Conservation (phyloP, 805 yeast species). For the Candida manassasensis region DNA sequence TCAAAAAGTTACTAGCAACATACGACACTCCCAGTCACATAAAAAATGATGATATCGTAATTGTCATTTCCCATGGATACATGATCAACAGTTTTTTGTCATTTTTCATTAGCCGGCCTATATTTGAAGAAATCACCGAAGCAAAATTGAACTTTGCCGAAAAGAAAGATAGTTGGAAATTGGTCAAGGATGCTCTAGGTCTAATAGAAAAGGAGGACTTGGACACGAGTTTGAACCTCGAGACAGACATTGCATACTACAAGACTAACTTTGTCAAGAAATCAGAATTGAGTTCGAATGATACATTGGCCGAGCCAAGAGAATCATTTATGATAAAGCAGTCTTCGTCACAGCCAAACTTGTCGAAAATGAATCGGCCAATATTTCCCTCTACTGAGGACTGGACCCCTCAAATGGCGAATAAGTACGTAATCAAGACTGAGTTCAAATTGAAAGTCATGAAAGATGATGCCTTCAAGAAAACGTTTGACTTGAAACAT, state of each 20-base stretch:
- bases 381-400: conserved; percentile 37
- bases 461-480: conserved; percentile 35
- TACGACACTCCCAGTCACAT: conserved; percentile 34
- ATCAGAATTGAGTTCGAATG: conserved; percentile 22
- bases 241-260: conserved; percentile 40
- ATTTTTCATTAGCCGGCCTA: conserved; percentile 40
- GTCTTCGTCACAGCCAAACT: conserved; percentile 10
- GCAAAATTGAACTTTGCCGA: conserved; percentile 31
- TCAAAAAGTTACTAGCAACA: conserved; percentile 38
- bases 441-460: conserved; percentile 34
- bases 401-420: conserved; percentile 31
- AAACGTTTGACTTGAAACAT: conserved; percentile 22
- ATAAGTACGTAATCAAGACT: conserved; percentile 24
- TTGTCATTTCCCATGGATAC: conserved; percentile 40
- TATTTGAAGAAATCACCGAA: conserved; percentile 42
- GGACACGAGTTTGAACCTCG: conserved; percentile 31
- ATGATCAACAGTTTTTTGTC: conserved; percentile 34
- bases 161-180: conserved; percentile 26
- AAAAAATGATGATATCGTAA: conserved; percentile 29
- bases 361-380: conserved; percentile 16
- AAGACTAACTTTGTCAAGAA: conserved; percentile 39
- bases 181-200: conserved; percentile 30
- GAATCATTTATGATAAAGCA: conserved; percentile 5
- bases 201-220: conserved; percentile 21
- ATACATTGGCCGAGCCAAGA: conserved; percentile 11